phyloP scores from a whole-genome alignment of 2,329 filamentous ascomycete species.

The Trichoderma pleuroti region DNA sequence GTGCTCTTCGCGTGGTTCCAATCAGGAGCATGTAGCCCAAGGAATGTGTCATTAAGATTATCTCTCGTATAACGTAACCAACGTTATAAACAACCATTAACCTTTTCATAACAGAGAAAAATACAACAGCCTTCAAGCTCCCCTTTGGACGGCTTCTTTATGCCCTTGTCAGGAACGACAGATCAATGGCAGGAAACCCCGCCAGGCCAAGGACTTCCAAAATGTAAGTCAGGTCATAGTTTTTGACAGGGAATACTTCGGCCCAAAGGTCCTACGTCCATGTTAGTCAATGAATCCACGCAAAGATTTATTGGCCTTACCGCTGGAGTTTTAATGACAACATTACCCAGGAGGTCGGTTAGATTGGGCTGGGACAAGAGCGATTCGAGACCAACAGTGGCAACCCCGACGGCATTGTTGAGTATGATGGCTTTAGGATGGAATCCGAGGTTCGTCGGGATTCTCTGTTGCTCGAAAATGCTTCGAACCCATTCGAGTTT shows the following conservation, averaged over 20 bases:
- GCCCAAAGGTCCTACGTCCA: background rate
- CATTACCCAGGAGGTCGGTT: background rate
- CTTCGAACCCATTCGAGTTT: background rate
- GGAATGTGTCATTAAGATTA: background rate
- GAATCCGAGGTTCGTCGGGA: conserved; percentile 3
- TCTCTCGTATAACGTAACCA: background rate
- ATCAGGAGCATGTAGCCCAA: background rate
- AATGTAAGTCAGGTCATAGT: background rate
- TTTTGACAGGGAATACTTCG: conserved; percentile 3
- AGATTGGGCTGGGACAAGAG: background rate
- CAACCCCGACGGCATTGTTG: background rate
- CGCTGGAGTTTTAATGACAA: background rate
- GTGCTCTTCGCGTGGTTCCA: background rate
- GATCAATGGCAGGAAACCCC: background rate
- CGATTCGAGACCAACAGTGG: background rate
- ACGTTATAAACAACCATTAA: background rate
- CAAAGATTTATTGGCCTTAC: background rate
- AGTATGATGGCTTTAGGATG: background rate
- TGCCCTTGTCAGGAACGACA: background rate
- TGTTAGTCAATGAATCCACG: background rate
- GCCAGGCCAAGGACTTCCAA: background rate
- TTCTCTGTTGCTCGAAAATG: conserved; percentile 3
- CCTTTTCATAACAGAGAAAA: no score
- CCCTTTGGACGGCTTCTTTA: background rate
- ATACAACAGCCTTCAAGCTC: background rate